Percentiles rank a stretch among this genome's conserved stretches.
Evolutionary conservation across 106 monocot genomes (phyloP).

Genomic region (Chionographis japonica): DNA sequence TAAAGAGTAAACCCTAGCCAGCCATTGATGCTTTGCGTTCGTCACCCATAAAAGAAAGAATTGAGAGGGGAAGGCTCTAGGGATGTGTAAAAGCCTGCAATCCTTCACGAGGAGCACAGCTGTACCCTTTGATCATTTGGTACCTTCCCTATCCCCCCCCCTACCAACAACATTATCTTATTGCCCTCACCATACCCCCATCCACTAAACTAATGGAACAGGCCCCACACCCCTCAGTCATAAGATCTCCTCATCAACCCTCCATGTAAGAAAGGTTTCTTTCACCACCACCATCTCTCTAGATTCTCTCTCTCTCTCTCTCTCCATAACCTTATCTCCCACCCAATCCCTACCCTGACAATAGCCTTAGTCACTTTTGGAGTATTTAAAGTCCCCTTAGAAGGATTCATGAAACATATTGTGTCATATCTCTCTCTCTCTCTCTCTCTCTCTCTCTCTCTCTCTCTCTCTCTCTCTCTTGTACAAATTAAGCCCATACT

Average conservation of each 20-base stretch:
- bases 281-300: slow-evolving; percentile 9
- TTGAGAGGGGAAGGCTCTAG: slow-evolving; percentile 16
- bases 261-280: not conserved
- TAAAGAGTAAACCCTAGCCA: slow-evolving; percentile 12
- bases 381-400: not conserved
- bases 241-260: not conserved
- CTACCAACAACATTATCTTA: slow-evolving; percentile 20
- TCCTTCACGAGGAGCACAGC: slow-evolving; percentile 64
- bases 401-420: not conserved
- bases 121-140: slow-evolving; percentile 48
- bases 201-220: slow-evolving; percentile 11
- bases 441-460: slow-evolving; percentile 10
- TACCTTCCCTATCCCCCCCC: slow-evolving; percentile 26
- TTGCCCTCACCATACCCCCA: slow-evolving; percentile 22
- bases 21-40: slow-evolving; percentile 18
- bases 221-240: too few relatives aligned
- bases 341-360: not conserved
- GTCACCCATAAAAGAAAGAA: slow-evolving; percentile 12
- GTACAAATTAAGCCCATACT: not conserved
- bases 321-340: slow-evolving; percentile 5
- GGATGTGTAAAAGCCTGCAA: slow-evolving; percentile 69
- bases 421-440: not conserved
- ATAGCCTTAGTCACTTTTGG: not conserved
- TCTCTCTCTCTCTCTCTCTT: not conserved
- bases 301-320: slow-evolving; percentile 12